Evolutionary conservation across 257 asterid genomes (phyloP).

Genomic region (Nicotiana paniculata): DNA sequence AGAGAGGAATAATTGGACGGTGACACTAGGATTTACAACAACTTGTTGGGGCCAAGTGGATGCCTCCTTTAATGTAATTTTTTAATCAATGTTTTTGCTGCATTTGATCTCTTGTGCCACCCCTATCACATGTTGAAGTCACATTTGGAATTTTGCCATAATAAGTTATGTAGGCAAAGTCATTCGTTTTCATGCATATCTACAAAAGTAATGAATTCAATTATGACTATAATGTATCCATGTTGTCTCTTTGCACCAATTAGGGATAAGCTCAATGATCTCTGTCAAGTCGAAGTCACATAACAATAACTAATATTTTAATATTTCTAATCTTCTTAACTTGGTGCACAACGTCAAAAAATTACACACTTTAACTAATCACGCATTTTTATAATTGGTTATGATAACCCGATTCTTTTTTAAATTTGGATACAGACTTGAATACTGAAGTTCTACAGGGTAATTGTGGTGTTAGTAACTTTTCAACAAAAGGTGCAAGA

Average conservation of each 20-base stretch:
- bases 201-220: background rate
- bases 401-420: background rate
- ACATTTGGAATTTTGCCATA: background rate
- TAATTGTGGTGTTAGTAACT: background rate
- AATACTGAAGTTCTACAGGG: background rate
- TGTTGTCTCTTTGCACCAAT: constrained; percentile 2
- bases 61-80: background rate
- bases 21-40: background rate
- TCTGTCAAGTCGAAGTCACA: background rate
- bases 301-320: background rate
- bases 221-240: background rate
- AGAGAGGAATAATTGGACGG: constrained; percentile 7
- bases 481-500: background rate
- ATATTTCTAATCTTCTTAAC: background rate
- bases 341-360: background rate
- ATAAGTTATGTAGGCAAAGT: background rate
- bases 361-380: background rate
- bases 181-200: background rate
- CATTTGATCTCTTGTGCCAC: background rate
- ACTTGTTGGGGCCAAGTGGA: background rate
- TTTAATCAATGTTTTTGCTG: background rate
- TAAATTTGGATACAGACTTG: background rate
- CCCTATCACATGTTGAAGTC: background rate
- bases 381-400: background rate
- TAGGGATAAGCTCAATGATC: constrained; percentile 1